These are phyloP conservation scores for Penicillium chermesinum DNA, from an alignment of 495 filamentous ascomycete genomes.

Conservation along the genomic window DNA sequence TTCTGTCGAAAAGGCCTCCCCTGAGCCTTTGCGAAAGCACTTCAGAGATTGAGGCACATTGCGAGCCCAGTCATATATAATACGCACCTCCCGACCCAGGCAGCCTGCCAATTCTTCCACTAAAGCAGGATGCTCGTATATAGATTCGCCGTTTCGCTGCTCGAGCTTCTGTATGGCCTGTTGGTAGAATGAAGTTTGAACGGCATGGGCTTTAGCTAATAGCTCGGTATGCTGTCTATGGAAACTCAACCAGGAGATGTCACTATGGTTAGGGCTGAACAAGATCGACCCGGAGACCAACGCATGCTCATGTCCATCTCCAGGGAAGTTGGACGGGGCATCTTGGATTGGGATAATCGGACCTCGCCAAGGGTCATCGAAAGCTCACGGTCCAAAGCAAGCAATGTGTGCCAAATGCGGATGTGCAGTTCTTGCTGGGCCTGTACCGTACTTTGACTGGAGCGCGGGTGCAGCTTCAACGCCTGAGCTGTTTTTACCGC, in stretches of 20 bases:
- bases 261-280: constrained; percentile 3
- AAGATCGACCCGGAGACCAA: constrained; percentile 5
- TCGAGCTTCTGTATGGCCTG: neutral
- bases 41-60: constrained; percentile 35
- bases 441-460: neutral
- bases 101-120: constrained; percentile 25
- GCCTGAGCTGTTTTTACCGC: constrained; percentile 9
- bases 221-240: constrained; percentile 12
- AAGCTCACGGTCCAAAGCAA: constrained; percentile 8
- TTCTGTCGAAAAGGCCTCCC: constrained; percentile 37
- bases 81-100: constrained; percentile 21
- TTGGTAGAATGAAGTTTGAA: constrained; percentile 1
- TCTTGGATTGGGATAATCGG: neutral
- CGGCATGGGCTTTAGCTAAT: neutral
- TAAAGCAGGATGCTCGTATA: constrained; percentile 5
- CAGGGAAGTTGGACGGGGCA: neutral
- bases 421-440: constrained; percentile 6
- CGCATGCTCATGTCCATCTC: constrained; percentile 6
- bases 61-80: constrained; percentile 30
- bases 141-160: neutral
- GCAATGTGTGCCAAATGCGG: constrained; percentile 13
- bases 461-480: constrained; percentile 10
- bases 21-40: constrained; percentile 22
- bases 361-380: constrained; percentile 7
- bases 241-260: constrained; percentile 17